A percentile compares a stretch with the other conserved stretches of the same genome.
phyloP scores from a whole-genome alignment of 441 rosid genomes.

The Manihot esculenta region DNA sequence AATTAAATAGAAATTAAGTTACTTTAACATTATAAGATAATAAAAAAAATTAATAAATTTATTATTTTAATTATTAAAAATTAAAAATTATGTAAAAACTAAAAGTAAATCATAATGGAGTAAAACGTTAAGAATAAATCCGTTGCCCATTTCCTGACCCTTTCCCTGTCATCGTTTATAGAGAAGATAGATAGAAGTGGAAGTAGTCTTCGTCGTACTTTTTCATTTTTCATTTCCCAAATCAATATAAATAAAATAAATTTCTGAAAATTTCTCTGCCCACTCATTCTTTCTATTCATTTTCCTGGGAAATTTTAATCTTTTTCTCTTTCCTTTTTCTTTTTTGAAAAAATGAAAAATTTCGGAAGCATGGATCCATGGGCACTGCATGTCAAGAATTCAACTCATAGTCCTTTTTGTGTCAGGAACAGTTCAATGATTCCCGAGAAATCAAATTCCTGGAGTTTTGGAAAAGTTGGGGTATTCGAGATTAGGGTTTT shows the following conservation, averaged over 20 bases:
- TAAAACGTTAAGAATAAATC: neutral
- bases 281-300: conserved; percentile 19
- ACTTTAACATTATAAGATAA: too few relatives aligned
- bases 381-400: conserved; percentile 53
- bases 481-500: conserved; percentile 45
- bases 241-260: neutral
- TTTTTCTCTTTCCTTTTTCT: conserved; percentile 5
- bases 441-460: conserved; percentile 33
- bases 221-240: conserved; percentile 1
- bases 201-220: neutral
- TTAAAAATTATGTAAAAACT: too few relatives aligned
- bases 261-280: neutral
- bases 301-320: conserved; percentile 1
- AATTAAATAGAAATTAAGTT: too few relatives aligned
- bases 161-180: neutral
- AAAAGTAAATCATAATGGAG: too few relatives aligned
- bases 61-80: too few relatives aligned
- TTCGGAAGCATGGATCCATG: conserved; percentile 52
- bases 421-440: conserved; percentile 28
- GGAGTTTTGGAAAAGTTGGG: conserved; percentile 34
- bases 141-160: neutral
- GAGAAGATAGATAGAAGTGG: neutral
- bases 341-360: too few relatives aligned
- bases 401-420: conserved; percentile 38
- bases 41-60: too few relatives aligned